Base-by-base conservation (phyloP, 192 early-diverging fungal species). In the Paraglomus occultum region DNA sequence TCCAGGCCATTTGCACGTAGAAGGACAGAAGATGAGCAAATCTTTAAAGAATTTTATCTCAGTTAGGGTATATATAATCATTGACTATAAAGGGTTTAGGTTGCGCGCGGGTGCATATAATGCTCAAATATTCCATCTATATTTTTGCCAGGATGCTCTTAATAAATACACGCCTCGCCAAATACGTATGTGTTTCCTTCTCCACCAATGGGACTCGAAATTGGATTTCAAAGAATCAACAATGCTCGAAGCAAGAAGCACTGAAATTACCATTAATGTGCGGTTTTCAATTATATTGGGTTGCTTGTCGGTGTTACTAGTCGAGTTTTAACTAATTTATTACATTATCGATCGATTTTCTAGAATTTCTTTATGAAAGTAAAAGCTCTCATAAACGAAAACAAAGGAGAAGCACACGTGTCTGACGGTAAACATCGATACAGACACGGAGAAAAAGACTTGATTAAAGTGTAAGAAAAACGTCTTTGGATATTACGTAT, bases 11-110 rank as follows among this genome's bases (percentile, higher is more conserved):
- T 82, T 97, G 72, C 89, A 97, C 73, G 89, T 96, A 48, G 93
- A 96, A 71, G 94, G 94, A 43, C 89, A 87, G 72, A 99, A 99
- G 82, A 99, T 99, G 97, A 94, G 91, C 66, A 99, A 99, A 83
- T 91, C 89, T 71, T 81, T 99, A 45, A 99, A 99, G 80, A 99
- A 99, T 82, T 99, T 97, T 83, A 87, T 94, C 67, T 86, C 91
- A n/a, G 94, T 99, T 63, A 80, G 92, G 76, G 89, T 75, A 57
- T 11, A 61, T 15, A 22, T 23, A 31, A 51, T 3, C 15, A 18
- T 1, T 51, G 15, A 18, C 51, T 51, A 51, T 17, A 1, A 51
- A 51, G 3, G 3, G 18, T 51, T 15, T 51, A 17, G 1, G 15
- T 51, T 17, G 3, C 31, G 31, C 31, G 31, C n/a, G n/a, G n/a